Evolutionary conservation across 2,329 filamentous ascomycete genomes (phyloP).

Genomic region (Ophiocordyceps sinensis): DNA sequence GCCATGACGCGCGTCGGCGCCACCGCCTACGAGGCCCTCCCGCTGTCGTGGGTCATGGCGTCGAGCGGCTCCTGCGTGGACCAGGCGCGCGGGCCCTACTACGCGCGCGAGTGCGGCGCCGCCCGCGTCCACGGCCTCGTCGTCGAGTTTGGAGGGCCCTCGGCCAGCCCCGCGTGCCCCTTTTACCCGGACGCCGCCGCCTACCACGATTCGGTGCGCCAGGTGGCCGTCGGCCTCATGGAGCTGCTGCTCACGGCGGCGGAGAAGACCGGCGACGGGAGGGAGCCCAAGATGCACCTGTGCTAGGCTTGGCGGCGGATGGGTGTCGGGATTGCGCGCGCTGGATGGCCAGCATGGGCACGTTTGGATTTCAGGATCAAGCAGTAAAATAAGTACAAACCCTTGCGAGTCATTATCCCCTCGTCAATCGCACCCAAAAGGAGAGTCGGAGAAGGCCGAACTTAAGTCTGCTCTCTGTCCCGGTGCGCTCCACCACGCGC

Average conservation of each 20-base stretch:
- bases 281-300: not conserved
- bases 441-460: not conserved
- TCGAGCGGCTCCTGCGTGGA: conserved; percentile 27
- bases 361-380: too few species aligned
- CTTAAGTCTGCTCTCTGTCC: not conserved
- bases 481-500: not conserved
- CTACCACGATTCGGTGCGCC: conserved; percentile 28
- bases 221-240: conserved; percentile 32
- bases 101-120: conserved; percentile 15
- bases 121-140: conserved; percentile 27
- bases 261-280: conserved; percentile 3
- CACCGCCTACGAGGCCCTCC: conserved; percentile 21
- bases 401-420: too few species aligned
- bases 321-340: too few species aligned
- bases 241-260: conserved; percentile 24
- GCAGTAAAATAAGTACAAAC: too few species aligned
- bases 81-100: conserved; percentile 30
- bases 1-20: conserved; percentile 25
- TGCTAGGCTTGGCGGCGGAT: too few species aligned
- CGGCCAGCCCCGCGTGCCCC: conserved; percentile 12
- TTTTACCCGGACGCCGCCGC: conserved; percentile 30
- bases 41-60: conserved; percentile 11
- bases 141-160: conserved; percentile 28
- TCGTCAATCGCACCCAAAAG: too few species aligned
- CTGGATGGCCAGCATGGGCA: too few species aligned